phyloP scores from a whole-genome alignment of 2,329 filamentous ascomycete genomes.

The Xenosphaeropsis pyriputrescens region DNA sequence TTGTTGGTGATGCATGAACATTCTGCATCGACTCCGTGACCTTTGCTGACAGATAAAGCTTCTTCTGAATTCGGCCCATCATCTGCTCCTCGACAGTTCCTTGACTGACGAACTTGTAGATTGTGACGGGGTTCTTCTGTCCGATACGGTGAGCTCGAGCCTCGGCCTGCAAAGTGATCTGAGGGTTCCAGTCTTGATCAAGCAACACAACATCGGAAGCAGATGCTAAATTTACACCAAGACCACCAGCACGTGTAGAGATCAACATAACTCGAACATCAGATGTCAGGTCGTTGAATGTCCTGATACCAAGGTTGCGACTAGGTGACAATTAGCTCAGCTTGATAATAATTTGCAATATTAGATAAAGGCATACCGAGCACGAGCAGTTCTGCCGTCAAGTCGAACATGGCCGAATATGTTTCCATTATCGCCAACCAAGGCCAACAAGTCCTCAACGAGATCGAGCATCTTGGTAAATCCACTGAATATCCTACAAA shows the following conservation, averaged over 20 bases:
- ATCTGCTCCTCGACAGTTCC: conserved; percentile 88
- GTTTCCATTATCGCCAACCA: conserved; percentile 36
- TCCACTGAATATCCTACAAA: conserved; percentile 64
- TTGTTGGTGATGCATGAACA: conserved; percentile 24
- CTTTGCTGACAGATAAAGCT: conserved; percentile 44
- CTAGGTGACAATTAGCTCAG: too few species aligned
- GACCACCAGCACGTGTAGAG: conserved; percentile 85
- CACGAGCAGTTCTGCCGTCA: conserved; percentile 62
- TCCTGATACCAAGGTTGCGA: conserved; percentile 86
- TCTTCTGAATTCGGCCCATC: conserved; percentile 29
- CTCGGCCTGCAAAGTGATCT: conserved; percentile 90
- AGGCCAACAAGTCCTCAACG: conserved; percentile 69
- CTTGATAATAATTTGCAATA: too few species aligned
- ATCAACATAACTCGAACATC: conserved; percentile 78
- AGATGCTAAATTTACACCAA: conserved; percentile 92
- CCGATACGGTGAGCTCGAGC: conserved; percentile 91
- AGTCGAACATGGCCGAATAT: conserved; percentile 62
- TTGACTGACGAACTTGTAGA: conserved; percentile 85
- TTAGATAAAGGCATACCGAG: conserved; percentile 29
- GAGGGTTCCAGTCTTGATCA: conserved; percentile 94
- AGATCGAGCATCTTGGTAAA: conserved; percentile 82
- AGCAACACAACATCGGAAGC: conserved; percentile 96
- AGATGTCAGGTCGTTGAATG: conserved; percentile 78
- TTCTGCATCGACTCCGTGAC: conserved; percentile 43
- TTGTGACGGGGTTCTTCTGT: conserved; percentile 86